Conservation (phyloP, 192 early-diverging fungal species). For the Coemansia sp. region DNA sequence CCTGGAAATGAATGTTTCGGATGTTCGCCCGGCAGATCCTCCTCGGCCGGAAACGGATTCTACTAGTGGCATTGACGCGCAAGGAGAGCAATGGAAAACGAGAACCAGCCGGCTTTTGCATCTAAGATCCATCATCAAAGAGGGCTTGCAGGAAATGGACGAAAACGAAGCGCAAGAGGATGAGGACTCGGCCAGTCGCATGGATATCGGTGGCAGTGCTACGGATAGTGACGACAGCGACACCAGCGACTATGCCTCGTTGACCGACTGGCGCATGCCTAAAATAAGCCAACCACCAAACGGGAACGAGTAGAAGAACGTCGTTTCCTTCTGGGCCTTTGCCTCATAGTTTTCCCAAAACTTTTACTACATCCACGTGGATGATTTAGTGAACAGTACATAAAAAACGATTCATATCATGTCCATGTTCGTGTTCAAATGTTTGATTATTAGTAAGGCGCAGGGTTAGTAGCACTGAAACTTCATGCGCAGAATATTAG, state of each 20-base stretch:
- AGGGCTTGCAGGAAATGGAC: slow-evolving; percentile 21
- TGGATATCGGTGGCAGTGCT: slow-evolving; percentile 5
- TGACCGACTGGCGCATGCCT: slow-evolving; percentile 18
- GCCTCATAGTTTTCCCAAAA: no score
- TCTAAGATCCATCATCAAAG: slow-evolving; percentile 21
- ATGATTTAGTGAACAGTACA: no score
- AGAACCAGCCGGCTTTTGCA: slow-evolving; percentile 14
- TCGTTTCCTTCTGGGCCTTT: no score
- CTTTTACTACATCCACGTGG: no score
- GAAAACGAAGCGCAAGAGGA: background rate
- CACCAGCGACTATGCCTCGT: slow-evolving; percentile 12
- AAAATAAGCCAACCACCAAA: background rate
- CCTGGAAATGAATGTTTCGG: background rate
- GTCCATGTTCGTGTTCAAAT: no score
- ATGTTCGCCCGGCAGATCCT: background rate
- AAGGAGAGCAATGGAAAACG: slow-evolving; percentile 15
- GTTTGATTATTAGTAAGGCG: no score
- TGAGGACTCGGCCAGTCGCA: background rate
- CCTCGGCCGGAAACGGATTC: background rate
- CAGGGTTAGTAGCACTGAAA: no score
- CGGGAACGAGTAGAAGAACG: background rate
- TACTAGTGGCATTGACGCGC: background rate
- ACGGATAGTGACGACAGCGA: background rate
- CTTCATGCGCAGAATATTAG: no score
- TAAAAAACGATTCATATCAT: no score